Evolutionary conservation across 805 yeast genomes (phyloP), one percentile per base, ranked within the genome.

Genomic region (Tetrapisispora iriomotensis): DNA sequence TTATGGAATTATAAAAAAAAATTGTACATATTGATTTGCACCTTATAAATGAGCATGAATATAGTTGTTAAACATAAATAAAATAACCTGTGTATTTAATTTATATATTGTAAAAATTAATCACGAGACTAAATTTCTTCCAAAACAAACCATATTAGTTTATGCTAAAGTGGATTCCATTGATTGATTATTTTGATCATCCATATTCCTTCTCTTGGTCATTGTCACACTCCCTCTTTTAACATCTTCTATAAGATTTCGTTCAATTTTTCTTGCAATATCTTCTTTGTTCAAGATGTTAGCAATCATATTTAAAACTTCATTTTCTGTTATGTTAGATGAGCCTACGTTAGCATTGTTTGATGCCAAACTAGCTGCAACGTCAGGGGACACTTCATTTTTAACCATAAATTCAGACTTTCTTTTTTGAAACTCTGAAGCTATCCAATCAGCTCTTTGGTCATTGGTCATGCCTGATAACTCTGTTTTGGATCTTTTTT

Each of bases 401-500:
- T 29, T 41, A 13, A 36, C 40, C 18, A 23, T 32, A 17, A 39
- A 42, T 10, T 37, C 46, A 8, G 26, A 23, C 48, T 76, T 75
- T 21, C 95, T 68, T 45, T 69, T 72, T 35, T 68, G 72, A 54
- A 82, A 85, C 56, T 86, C 95, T 3, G 67, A 65, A 27, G 77
- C 80, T 26, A 84, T 70, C 96, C 96, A 90, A 29, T 70, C 65
- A 39, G 67, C 68, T 45, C 75, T 72, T 33, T 71, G 75, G 8
- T 64, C 68, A 9, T 79, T 61, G 1, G 39, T 39, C 10, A 26
- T 12, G 6, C 75, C 77, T 0, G 61, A 22, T 62, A 75, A 87
- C 48, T 80, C 61, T 15, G 61, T 62, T 28, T 64, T 66, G 0
- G 96, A 96, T 29, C 92, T 67, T 47, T 79, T 80, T 46, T 74